Evolutionary conservation across 2,329 filamentous ascomycete species (phyloP).

Genomic region (Cladosporium phlei): DNA sequence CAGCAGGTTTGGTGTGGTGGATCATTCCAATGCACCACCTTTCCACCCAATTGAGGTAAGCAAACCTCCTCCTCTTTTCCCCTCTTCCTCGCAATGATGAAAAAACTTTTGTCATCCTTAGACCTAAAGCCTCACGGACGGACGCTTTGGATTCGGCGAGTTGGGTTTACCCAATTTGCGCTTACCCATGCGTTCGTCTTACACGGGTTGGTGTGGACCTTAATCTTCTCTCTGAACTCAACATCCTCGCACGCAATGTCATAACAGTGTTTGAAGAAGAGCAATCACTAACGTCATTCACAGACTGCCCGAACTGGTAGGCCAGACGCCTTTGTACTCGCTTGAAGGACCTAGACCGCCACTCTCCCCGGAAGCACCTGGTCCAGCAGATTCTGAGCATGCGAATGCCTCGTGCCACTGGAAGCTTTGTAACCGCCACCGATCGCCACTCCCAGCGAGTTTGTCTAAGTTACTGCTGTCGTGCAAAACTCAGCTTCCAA

Average conservation of each 20-base stretch:
- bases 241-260: not conserved
- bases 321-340: no score
- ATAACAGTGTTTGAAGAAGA: not conserved
- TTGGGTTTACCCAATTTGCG: no score
- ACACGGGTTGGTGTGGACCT: conserved; percentile 27
- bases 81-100: conserved; percentile 29
- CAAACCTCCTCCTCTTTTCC: not conserved
- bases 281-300: not conserved
- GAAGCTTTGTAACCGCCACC: no score
- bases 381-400: no score
- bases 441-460: no score
- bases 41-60: conserved; percentile 5
- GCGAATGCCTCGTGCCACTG: no score
- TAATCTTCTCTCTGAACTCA: conserved; percentile 35
- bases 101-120: conserved; percentile 36
- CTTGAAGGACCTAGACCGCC: no score
- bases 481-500: no score
- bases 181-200: conserved; percentile 23
- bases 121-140: conserved; percentile 28
- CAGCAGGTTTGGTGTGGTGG: no score
- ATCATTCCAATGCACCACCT: no score
- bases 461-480: no score
- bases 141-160: conserved; percentile 24
- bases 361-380: no score
- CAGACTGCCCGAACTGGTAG: not conserved